Evolutionary conservation across 495 filamentous ascomycete genomes (phyloP).

Genomic region (Penicillium silybi): DNA sequence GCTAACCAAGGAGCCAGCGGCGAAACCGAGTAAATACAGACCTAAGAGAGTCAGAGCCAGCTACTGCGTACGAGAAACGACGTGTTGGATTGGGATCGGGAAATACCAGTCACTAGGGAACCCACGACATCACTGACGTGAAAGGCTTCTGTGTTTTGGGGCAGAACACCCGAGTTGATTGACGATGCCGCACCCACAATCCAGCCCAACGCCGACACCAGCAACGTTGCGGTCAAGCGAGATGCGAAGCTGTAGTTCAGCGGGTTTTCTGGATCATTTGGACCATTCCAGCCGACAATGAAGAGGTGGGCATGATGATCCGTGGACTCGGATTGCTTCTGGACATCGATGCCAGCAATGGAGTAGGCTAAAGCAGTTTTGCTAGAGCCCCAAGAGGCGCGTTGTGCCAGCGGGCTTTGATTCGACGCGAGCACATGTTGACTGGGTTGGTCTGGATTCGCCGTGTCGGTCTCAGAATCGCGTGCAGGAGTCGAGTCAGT

Average conservation of each 20-base stretch:
- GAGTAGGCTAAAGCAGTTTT: conserved; percentile 28
- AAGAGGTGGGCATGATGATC: conserved; percentile 28
- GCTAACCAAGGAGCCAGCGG: conserved; percentile 47
- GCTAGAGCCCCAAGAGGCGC: conserved; percentile 18
- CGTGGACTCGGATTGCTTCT: conserved; percentile 26
- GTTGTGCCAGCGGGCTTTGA: conserved; percentile 2
- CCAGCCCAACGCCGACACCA: conserved; percentile 50
- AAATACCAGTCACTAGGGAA: conserved; percentile 32
- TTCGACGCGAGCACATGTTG: not conserved
- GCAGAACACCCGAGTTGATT: conserved; percentile 45
- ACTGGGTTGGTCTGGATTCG: not conserved
- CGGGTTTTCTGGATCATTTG: conserved; percentile 52
- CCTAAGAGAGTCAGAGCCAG: conserved; percentile 21
- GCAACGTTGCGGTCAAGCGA: conserved; percentile 40
- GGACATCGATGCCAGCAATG: conserved; percentile 39
- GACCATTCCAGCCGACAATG: conserved; percentile 54
- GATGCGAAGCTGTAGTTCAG: conserved; percentile 48
- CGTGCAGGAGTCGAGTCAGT: not conserved
- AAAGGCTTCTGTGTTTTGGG: conserved; percentile 43
- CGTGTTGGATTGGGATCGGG: not conserved
- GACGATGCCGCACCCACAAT: conserved; percentile 50
- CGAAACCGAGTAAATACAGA: conserved; percentile 62
- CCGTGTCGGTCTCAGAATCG: not conserved
- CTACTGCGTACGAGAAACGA: not conserved
- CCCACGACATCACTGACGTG: conserved; percentile 50